Conservation (phyloP, 192 early-diverging fungal genomes). For the Anaeromyces robustus region DNA sequence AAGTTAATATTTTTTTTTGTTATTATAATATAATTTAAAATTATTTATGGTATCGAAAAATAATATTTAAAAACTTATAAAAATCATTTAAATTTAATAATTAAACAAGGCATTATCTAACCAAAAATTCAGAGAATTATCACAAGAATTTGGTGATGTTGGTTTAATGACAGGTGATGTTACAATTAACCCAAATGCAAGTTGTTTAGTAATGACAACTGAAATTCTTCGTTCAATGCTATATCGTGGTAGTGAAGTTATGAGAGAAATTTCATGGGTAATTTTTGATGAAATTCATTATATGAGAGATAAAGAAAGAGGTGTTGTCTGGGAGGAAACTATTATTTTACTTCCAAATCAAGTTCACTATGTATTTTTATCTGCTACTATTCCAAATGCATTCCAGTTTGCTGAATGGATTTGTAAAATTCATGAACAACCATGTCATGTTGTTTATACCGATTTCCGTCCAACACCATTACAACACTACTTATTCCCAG, state of each 20-base stretch:
- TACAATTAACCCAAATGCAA: constrained; percentile 83
- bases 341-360: constrained; percentile 87
- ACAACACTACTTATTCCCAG: constrained; percentile 92
- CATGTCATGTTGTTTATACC: constrained; percentile 97
- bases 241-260: constrained; percentile 87
- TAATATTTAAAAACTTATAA: too few relatives aligned
- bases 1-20: too few relatives aligned
- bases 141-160: constrained; percentile 91
- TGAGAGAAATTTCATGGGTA: constrained; percentile 95
- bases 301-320: constrained; percentile 90
- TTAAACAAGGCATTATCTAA: constrained; percentile 71
- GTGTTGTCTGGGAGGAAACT: constrained; percentile 99
- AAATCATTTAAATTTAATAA: too few relatives aligned
- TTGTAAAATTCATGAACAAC: constrained; percentile 80
- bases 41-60: too few relatives aligned
- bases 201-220: constrained; percentile 94
- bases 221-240: constrained; percentile 97
- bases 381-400: constrained; percentile 96
- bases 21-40: too few relatives aligned
- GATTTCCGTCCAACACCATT: constrained; percentile 92
- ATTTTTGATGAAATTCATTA: constrained; percentile 99
- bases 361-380: constrained; percentile 86
- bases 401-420: constrained; percentile 99
- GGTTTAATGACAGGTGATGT: constrained; percentile 98
- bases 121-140: constrained; percentile 94